Evolutionary conservation across 208 protist species (phyloP), one percentile per base, ranked within the genome.

Genomic region (Chromosphaera perkinsii): DNA sequence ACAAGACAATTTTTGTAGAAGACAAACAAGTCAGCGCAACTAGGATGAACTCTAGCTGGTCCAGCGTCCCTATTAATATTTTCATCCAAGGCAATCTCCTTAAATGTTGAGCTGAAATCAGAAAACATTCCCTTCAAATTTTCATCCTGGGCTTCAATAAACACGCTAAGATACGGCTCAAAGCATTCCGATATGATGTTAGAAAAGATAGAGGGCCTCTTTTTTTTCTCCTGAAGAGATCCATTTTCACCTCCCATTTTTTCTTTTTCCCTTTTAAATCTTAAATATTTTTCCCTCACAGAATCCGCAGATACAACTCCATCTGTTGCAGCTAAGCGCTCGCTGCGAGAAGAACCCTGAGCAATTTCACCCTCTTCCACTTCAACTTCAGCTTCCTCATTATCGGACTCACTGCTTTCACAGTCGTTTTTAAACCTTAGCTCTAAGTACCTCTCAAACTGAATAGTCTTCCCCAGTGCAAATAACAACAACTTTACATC

Each of bases 1-100:
- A 70, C 51, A 9, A 70, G 31, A 33, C 65, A 52, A 31, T 70
- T 70, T 14, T 52, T 43, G 37, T 55, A 70, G 42, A 70, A 70
- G 29, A 65, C 20, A 32, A 70, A 70, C 31, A 70, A 32, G 42
- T 70, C 65, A 17, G 39, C 39, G 20, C 40, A 55, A 12, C 36
- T 52, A n/a, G 5, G n/a, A 32, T 64, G 65, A 24, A 65, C 62
- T 27, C 59, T n/a, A 24, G 26, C 54, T 10, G 12, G 10, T n/a
- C 40, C 27, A 10, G 32, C 35, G 10, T 35, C n/a, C 29, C 54
- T 9, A 1, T n/a, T 32, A 35, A 17, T 42, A 9, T 32, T 27
- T 24, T 42, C 54, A 40, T 17, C 29, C 47, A 51, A n/a, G 20
- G n/a, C 32, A 24, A 57, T 42, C 9, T 24, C 43, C n/a, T 68